Evolutionary conservation across 2,329 filamentous ascomycete genomes (phyloP).

Genomic region (Taxawa tesnikishii): DNA sequence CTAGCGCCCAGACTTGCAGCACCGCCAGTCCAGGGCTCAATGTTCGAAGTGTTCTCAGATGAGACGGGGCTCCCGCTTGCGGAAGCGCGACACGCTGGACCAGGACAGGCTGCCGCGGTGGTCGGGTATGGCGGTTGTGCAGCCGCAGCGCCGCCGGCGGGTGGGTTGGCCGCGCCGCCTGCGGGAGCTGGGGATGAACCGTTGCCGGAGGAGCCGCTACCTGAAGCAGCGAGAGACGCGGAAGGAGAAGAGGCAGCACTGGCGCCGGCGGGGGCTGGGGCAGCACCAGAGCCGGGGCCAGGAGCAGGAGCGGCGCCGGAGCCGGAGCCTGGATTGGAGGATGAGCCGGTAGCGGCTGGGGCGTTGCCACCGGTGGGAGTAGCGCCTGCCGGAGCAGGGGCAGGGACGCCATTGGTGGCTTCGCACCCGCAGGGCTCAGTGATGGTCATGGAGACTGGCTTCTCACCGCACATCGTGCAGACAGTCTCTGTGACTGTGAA

Average conservation of each 20-base stretch:
- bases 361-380: constrained; percentile 8
- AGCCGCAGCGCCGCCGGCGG: neutral
- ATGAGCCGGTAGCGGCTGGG: constrained; percentile 1
- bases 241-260: neutral
- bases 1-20: constrained; percentile 4
- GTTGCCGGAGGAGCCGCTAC: neutral
- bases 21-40: constrained; percentile 6
- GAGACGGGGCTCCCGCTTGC: constrained; percentile 9
- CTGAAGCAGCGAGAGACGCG: neutral
- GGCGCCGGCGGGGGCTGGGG: neutral
- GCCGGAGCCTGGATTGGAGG: neutral
- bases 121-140: constrained; percentile 1
- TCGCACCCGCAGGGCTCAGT: constrained; percentile 23
- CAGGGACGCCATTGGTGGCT: constrained; percentile 13
- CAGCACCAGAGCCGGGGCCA: constrained; percentile 1
- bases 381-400: constrained; percentile 9
- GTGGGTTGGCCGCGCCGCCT: neutral
- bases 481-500: constrained; percentile 21
- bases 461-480: constrained; percentile 18
- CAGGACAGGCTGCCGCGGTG: constrained; percentile 12
- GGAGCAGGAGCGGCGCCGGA: constrained; percentile 1
- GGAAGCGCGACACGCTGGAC: constrained; percentile 13
- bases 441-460: constrained; percentile 19
- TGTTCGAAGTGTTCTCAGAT: constrained; percentile 6
- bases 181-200: neutral